phyloP scores from a whole-genome alignment of 768 basidiomycete genomes.

The Lentinula sp. region DNA sequence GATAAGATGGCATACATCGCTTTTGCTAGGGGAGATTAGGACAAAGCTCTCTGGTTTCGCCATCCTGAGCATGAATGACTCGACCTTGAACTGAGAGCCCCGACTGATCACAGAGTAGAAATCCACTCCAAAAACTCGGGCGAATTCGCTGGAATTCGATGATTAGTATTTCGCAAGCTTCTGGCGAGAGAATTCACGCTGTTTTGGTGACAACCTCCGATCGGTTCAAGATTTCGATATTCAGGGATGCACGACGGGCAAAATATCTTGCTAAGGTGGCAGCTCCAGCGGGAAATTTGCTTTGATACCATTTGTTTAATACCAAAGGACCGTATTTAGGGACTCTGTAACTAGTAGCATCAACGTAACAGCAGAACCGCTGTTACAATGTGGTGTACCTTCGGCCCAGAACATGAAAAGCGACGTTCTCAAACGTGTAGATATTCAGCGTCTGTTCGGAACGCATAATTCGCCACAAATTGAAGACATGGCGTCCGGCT shows the following conservation, averaged over 20 bases:
- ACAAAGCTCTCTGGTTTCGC: conserved; percentile 94
- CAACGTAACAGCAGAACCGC: background rate
- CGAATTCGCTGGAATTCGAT: conserved; percentile 72
- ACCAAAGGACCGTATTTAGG: conserved; percentile 66
- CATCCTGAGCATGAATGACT: conserved; percentile 97
- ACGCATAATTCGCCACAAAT: conserved; percentile 90
- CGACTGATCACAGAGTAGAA: conserved; percentile 93
- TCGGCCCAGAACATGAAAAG: conserved; percentile 69
- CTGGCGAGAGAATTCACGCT: conserved; percentile 48
- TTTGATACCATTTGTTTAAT: conserved; percentile 65
- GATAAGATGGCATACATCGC: conserved; percentile 49
- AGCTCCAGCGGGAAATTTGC: conserved; percentile 49
- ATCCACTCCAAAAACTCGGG: conserved; percentile 95
- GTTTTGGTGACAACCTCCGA: conserved; percentile 84
- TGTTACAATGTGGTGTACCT: conserved; percentile 41
- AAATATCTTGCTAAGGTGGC: conserved; percentile 58
- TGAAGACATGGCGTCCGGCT: conserved; percentile 84
- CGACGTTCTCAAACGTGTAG: conserved; percentile 89
- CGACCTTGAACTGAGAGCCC: conserved; percentile 98
- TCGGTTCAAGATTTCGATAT: conserved; percentile 75
- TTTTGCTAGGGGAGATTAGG: conserved; percentile 82
- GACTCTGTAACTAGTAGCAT: conserved; percentile 38
- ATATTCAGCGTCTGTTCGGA: conserved; percentile 70
- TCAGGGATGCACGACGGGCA: conserved; percentile 54
- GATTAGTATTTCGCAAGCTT: background rate